Conservation (phyloP, 1,284 basidiomycete species). For the Cystobasidium pallidum region DNA sequence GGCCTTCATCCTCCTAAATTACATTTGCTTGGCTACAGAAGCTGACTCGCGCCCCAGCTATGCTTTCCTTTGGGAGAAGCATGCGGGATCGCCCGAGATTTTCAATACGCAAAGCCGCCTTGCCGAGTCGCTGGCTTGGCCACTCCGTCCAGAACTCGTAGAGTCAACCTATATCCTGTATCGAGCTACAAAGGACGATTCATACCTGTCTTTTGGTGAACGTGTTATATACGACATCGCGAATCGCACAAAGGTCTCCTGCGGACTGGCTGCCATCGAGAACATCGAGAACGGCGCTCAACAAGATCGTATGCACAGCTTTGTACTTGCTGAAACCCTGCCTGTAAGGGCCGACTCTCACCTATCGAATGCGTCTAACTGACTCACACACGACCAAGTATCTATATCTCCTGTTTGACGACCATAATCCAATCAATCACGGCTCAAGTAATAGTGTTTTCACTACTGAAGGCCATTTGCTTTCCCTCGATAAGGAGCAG, state of each 20-base stretch:
- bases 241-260: conserved; percentile 73
- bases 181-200: conserved; percentile 85
- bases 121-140: conserved; percentile 65
- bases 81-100: conserved; percentile 83
- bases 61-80: conserved; percentile 80
- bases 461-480: conserved; percentile 90
- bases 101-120: conserved; percentile 75
- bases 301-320: conserved; percentile 74
- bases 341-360: conserved; percentile 63
- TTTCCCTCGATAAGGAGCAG: conserved; percentile 61
- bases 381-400: conserved; percentile 64
- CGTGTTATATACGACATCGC: conserved; percentile 75
- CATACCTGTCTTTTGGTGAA: conserved; percentile 88
- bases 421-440: conserved; percentile 71
- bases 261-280: conserved; percentile 78
- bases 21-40: not conserved
- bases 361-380: conserved; percentile 3
- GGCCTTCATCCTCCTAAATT: conserved; percentile 11
- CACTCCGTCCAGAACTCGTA: conserved; percentile 69
- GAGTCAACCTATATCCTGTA: conserved; percentile 95
- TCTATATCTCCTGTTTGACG: conserved; percentile 87
- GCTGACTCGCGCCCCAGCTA: conserved; percentile 63
- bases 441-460: conserved; percentile 82
- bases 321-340: conserved; percentile 66
- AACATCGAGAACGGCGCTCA: conserved; percentile 75